phyloP scores from a whole-genome alignment of 2,329 filamentous ascomycete genomes.

The Beauveria sp. region DNA sequence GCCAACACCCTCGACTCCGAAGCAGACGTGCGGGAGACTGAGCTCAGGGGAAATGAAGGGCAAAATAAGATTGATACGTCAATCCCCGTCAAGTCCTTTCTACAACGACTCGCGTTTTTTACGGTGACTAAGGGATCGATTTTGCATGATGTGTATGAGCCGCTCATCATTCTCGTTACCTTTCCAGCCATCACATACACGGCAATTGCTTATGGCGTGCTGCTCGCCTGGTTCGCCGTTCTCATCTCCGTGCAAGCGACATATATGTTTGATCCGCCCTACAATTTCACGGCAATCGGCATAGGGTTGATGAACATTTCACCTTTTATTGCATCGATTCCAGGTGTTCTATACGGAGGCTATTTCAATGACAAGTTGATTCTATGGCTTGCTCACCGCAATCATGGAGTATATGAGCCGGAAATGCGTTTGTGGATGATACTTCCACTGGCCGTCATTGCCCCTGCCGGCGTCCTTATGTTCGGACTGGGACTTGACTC shows the following conservation, averaged over 20 bases:
- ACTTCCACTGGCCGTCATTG: conserved; percentile 20
- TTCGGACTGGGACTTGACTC: conserved; percentile 26
- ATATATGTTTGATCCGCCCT: conserved; percentile 23
- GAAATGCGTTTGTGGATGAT: conserved; percentile 32
- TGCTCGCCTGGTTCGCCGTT: conserved; percentile 29
- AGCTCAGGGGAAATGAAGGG: conserved; percentile 25
- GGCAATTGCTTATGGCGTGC: conserved; percentile 31
- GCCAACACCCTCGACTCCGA: background rate
- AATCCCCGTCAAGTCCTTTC: conserved; percentile 14
- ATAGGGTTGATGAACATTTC: conserved; percentile 21
- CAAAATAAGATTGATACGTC: conserved; percentile 13
- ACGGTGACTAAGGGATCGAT: conserved; percentile 15
- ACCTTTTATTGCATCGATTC: conserved; percentile 29
- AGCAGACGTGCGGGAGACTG: background rate
- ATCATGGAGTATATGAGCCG: conserved; percentile 33
- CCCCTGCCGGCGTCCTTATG: conserved; percentile 27
- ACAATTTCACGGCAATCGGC: conserved; percentile 19
- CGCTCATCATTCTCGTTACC: conserved; percentile 12
- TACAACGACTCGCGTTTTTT: conserved; percentile 17
- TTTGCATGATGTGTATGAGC: conserved; percentile 11
- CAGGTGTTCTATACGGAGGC: conserved; percentile 29
- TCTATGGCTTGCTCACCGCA: conserved; percentile 26
- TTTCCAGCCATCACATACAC: conserved; percentile 30
- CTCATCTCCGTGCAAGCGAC: conserved; percentile 13
- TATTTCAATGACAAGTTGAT: conserved; percentile 31